Conservation (phyloP, 31 red algal genomes). For the Asparagopsis taxiformis region DNA sequence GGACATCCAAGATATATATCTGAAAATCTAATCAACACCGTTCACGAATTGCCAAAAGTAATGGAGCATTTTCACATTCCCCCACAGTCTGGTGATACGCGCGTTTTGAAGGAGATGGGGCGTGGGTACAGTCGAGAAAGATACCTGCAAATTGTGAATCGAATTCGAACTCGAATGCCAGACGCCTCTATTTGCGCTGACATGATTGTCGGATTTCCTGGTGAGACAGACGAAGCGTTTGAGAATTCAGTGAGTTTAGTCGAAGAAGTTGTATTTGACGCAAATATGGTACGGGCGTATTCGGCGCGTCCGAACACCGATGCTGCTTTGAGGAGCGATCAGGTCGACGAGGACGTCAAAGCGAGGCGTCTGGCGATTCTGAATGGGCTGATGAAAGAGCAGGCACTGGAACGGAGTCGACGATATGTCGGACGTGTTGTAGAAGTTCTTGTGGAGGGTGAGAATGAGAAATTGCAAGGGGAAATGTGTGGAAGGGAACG, state of each 20-base stretch:
- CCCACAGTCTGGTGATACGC: constrained; percentile 68
- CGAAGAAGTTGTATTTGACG: constrained; percentile 69
- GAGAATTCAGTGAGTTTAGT: constrained; percentile 59
- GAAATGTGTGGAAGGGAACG: constrained; percentile 76
- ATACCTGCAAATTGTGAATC: constrained; percentile 60
- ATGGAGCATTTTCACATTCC: constrained; percentile 87
- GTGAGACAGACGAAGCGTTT: constrained; percentile 83
- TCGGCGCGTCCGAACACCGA: constrained; percentile 74
- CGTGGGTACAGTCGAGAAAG: constrained; percentile 78
- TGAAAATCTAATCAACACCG: constrained; percentile 61
- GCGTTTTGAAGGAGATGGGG: constrained; percentile 76
- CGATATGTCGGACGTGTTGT: constrained; percentile 39
- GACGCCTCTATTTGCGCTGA: constrained; percentile 82
- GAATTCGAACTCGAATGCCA: constrained; percentile 71
- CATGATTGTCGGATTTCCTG: constrained; percentile 84
- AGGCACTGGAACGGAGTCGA: constrained; percentile 31
- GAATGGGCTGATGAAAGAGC: constrained; percentile 53
- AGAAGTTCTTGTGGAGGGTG: constrained; percentile 59
- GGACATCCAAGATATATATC: constrained; percentile 87
- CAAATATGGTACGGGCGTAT: constrained; percentile 77
- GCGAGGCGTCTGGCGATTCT: constrained; percentile 55
- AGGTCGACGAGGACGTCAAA: constrained; percentile 69
- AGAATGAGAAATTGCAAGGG: constrained; percentile 15
- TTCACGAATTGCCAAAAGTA: constrained; percentile 74
- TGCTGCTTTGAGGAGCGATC: constrained; percentile 60